Conservation (phyloP, 2,329 filamentous ascomycete genomes). For the Orbilia brochopaga region DNA sequence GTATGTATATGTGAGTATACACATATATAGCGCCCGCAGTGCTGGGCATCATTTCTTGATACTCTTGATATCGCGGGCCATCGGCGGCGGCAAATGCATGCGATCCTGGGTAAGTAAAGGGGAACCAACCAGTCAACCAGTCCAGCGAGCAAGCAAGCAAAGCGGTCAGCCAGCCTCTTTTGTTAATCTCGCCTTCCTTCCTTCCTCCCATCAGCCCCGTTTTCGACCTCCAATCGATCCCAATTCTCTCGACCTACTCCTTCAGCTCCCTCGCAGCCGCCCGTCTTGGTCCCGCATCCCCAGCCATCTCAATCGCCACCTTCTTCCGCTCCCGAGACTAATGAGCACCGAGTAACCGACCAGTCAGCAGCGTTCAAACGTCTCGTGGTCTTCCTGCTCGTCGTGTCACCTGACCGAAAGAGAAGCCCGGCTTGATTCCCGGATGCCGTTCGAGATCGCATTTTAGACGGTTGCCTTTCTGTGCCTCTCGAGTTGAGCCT, state of each 20-base stretch:
- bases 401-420: conserved; percentile 5
- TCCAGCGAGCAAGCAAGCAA: background rate
- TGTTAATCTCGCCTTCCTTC: conserved; percentile 19
- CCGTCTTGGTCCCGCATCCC: conserved; percentile 10
- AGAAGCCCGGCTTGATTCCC: background rate
- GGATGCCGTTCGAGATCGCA: conserved; percentile 2
- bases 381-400: background rate
- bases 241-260: conserved; percentile 3
- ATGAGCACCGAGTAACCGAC: conserved; percentile 25
- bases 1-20: too few relatives aligned
- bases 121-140: background rate
- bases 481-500: background rate
- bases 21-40: too few relatives aligned
- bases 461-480: background rate
- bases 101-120: too few relatives aligned
- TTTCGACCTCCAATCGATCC: conserved; percentile 10
- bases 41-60: too few relatives aligned
- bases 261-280: conserved; percentile 4
- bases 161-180: conserved; percentile 3
- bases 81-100: too few relatives aligned
- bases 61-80: too few relatives aligned
- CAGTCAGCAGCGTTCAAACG: conserved; percentile 43
- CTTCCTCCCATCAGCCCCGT: conserved; percentile 15
- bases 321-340: conserved; percentile 2
- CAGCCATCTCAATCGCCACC: conserved; percentile 30